A percentile compares a stretch with the other conserved stretches of the same genome.
Evolutionary conservation across 1,284 basidiomycete species (phyloP).

Genomic region (Tilletiopsis washingtonensis): DNA sequence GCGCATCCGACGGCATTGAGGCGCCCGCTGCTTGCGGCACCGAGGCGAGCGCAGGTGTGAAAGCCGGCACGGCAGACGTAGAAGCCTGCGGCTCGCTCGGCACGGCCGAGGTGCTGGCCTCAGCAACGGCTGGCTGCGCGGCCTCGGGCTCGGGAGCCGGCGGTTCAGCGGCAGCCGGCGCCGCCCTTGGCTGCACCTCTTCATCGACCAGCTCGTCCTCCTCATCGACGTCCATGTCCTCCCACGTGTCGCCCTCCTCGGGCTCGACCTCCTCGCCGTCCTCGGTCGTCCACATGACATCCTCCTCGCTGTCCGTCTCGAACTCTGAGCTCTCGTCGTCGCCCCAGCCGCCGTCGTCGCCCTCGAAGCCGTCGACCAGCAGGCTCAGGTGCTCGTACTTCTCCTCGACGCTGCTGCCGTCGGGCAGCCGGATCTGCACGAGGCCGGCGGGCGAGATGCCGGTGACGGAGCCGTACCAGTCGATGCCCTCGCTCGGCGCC

Average conservation of each 20-base stretch:
- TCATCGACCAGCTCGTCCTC: neutral
- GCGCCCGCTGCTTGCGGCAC: conserved; percentile 9
- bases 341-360: conserved; percentile 9
- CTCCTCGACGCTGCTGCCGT: conserved; percentile 30
- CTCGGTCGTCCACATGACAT: conserved; percentile 25
- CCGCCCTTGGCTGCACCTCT: neutral
- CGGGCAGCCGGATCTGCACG: conserved; percentile 45
- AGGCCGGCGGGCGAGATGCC: conserved; percentile 48
- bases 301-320: conserved; percentile 22
- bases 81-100: too few species aligned
- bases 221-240: conserved; percentile 15
- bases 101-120: neutral
- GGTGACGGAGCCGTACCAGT: conserved; percentile 52
- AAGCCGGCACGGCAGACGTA: too few species aligned
- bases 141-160: neutral
- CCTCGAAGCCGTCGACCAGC: conserved; percentile 22
- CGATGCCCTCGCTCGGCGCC: conserved; percentile 17
- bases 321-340: conserved; percentile 9
- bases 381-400: conserved; percentile 26
- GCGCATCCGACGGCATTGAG: neutral
- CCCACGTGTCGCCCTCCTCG: conserved; percentile 35
- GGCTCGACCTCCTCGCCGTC: conserved; percentile 30
- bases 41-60: neutral
- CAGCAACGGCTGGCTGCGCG: conserved; percentile 11
- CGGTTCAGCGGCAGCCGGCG: too few species aligned